Conservation (phyloP, 805 yeast genomes). For the Yamadazyma insecticola region DNA sequence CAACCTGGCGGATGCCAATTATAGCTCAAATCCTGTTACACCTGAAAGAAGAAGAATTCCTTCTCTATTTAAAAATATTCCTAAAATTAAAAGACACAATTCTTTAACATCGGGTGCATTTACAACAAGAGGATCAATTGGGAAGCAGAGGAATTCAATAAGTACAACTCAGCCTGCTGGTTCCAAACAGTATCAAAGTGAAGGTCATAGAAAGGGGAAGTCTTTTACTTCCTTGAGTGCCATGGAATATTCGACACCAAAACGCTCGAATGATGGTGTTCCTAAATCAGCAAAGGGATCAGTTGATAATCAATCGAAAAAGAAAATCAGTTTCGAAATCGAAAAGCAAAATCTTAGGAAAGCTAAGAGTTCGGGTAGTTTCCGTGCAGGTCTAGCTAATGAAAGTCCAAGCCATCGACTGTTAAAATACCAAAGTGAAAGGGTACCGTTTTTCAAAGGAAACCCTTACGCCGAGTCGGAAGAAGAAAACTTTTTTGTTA, state of each 20-base stretch:
- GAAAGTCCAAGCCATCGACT: slow-evolving; percentile 6
- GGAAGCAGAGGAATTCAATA: slow-evolving; percentile 10
- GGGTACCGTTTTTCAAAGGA: slow-evolving; percentile 16
- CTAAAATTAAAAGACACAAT: slow-evolving; percentile 23
- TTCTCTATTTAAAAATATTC: slow-evolving; percentile 9
- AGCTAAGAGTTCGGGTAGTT: slow-evolving; percentile 33
- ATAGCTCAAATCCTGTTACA: slow-evolving; percentile 14
- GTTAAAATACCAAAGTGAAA: slow-evolving; percentile 14
- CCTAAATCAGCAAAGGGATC: neutral
- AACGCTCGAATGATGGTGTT: too few relatives aligned
- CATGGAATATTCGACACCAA: slow-evolving; percentile 7
- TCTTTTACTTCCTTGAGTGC: slow-evolving; percentile 11
- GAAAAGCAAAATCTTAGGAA: slow-evolving; percentile 12
- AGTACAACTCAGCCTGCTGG: too few relatives aligned
- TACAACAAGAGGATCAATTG: too few relatives aligned
- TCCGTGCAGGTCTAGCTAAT: slow-evolving; percentile 13
- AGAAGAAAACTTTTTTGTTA: too few relatives aligned
- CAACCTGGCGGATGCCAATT: too few relatives aligned
- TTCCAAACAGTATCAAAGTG: slow-evolving; percentile 4
- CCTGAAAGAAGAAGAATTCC: slow-evolving; percentile 7
- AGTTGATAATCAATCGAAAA: neutral
- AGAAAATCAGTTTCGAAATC: neutral
- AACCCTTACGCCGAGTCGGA: slow-evolving; percentile 31
- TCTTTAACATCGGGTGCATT: too few relatives aligned
- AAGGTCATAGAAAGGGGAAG: slow-evolving; percentile 2